Evolutionary conservation across 768 basidiomycete genomes (phyloP).

Genomic region (Russula emetica): DNA sequence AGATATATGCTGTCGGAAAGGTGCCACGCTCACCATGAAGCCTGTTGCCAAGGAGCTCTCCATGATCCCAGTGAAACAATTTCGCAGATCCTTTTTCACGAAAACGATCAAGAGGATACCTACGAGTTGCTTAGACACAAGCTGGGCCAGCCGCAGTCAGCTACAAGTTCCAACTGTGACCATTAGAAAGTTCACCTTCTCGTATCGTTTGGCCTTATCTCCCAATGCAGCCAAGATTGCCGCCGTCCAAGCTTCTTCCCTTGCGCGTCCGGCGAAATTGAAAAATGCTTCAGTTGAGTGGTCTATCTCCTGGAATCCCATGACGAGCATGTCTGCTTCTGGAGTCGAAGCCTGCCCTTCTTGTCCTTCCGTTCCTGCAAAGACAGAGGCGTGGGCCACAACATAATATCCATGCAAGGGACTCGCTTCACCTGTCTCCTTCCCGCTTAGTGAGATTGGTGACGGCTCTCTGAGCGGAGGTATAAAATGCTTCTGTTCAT

Average conservation of each 20-base stretch:
- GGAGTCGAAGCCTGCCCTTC: slow-evolving; percentile 14
- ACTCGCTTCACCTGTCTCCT: too few species aligned
- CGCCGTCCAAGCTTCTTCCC: slow-evolving; percentile 67
- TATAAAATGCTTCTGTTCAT: too few species aligned
- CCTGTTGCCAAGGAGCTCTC: slow-evolving; percentile 61
- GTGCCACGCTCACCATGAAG: slow-evolving; percentile 53
- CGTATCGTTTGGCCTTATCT: slow-evolving; percentile 56
- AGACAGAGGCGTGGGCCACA: too few species aligned
- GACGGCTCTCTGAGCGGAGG: too few species aligned
- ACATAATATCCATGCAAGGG: too few species aligned
- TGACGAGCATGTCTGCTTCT: slow-evolving; percentile 66
- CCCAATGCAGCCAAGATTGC: slow-evolving; percentile 70
- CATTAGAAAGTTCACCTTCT: slow-evolving; percentile 47
- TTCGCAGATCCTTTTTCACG: slow-evolving; percentile 48
- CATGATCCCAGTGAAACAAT: slow-evolving; percentile 51
- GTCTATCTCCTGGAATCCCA: slow-evolving; percentile 80
- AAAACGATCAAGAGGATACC: slow-evolving; percentile 75
- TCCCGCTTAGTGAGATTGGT: too few species aligned
- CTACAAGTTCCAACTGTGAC: not conserved
- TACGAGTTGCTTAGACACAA: slow-evolving; percentile 74
- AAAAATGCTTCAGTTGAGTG: slow-evolving; percentile 73
- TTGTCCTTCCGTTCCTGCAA: too few species aligned
- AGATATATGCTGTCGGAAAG: not conserved
- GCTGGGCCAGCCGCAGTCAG: slow-evolving; percentile 37
- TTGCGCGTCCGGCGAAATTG: slow-evolving; percentile 56